Percentiles rank a stretch among this genome's conserved stretches.
Conservation (phyloP, 78 protist species). For the Diacronema lutheri region DNA sequence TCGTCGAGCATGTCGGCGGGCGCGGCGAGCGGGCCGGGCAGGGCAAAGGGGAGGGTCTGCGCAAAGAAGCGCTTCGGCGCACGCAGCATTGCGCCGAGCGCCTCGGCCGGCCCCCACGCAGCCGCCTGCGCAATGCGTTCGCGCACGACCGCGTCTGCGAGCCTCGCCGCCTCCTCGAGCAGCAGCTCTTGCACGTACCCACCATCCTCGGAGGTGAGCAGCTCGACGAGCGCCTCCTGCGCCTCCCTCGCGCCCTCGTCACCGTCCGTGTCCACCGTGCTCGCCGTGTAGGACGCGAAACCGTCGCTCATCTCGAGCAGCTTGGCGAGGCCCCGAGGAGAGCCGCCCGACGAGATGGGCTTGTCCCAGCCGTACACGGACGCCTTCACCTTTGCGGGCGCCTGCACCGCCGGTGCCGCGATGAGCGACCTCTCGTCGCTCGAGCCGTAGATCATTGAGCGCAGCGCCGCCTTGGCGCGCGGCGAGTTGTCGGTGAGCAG, state of each 20-base stretch:
- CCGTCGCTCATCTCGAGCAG: background rate
- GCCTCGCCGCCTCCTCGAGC: slow-evolving; percentile 9
- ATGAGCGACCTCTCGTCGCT: background rate
- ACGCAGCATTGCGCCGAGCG: background rate
- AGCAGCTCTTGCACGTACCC: background rate
- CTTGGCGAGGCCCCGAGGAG: background rate
- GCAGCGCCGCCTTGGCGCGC: slow-evolving; percentile 38
- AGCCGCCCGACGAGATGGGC: too few relatives aligned
- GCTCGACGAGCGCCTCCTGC: background rate
- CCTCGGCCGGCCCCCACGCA: background rate
- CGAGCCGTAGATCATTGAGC: slow-evolving; percentile 13
- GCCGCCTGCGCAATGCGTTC: background rate
- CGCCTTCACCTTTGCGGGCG: too few relatives aligned
- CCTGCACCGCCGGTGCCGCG: background rate
- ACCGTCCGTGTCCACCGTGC: background rate
- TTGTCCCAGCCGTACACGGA: too few relatives aligned
- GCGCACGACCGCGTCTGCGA: slow-evolving; percentile 7
- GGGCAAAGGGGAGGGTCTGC: background rate
- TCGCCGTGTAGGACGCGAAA: background rate
- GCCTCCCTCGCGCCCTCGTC: background rate
- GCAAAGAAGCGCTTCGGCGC: background rate
- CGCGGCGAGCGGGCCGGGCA: background rate
- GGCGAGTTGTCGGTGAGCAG: slow-evolving; percentile 31
- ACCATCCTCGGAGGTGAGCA: background rate
- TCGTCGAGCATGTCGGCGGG: background rate